Base-by-base conservation (phyloP, 306 rosid species). In the Cajanus cajan region DNA sequence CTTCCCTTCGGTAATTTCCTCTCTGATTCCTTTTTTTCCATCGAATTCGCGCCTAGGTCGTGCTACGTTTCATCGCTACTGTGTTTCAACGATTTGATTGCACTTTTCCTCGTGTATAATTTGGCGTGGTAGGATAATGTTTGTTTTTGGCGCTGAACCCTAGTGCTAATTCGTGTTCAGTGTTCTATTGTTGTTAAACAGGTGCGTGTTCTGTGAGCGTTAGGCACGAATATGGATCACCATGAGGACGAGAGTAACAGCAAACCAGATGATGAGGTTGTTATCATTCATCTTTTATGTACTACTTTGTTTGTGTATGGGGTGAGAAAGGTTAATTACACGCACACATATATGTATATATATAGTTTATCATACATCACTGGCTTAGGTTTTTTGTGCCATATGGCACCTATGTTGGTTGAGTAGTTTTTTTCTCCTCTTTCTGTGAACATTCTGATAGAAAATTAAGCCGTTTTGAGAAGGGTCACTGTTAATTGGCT, bases 191-290 rank as follows among this genome's bases (percentile, higher is more conserved):
- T 67, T 24, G 33, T 74, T 7, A 61, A 10, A 10, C 55, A 24
- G 81, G 64, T 3, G 40, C 39, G 71, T 50, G 36, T 19, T 48
- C 19, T 21, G 8, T 50, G 73, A 59, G 72, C 73, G 6, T 22
- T 13, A 55, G 31, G 24, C 25, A 48, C 52, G 10, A 18, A 12
- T 16, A 82, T 77, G 86, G 86, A 83, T 72, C 83, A 83, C 57
- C 87, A 85, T 2, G 98, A 92, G 69, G 98, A 95, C 70, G 98
- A 88, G 71, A 82, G 87, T 82, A 93, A 82, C 52, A 80, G 89
- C 74, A 92, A 95, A 87, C 94, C 91, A 69, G 94, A 95, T 73
- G 96, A 92, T 25, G 98, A 92, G 97, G 98, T 90, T 76, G 57
- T 82, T 68, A 72, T 80, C 74, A 22, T 80, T 68, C 57, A 64